Base-by-base conservation (phyloP, 2,329 filamentous ascomycete species). In the Colletotrichum graminicola region DNA sequence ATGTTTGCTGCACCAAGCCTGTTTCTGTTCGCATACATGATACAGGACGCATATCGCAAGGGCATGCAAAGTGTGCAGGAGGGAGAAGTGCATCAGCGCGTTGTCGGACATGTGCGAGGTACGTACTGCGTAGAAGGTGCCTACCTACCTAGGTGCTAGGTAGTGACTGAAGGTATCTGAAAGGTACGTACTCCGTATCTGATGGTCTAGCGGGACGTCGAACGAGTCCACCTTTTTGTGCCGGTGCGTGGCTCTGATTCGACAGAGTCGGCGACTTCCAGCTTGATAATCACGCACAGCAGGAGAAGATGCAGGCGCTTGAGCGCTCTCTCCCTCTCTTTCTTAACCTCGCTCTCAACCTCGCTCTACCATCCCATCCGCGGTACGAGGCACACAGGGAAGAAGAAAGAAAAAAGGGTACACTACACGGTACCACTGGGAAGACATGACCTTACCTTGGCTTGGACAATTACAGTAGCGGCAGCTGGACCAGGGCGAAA, bases 261-360 rank as follows among this genome's bases (percentile, higher is more conserved):
- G 57, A 23, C 8, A 34, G 63, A 12, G n/a, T 51, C 41, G 43
- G 56, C 55, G 23, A 14, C 41, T 34, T 23, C 26, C 10, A 18
- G 26, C 26, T 68, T 43, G 66, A 59, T 68, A 68, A 59, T 65
- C 64, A 59, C 66, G 61, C 66, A n/a, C n/a, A n/a, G n/a, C n/a
- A n/a, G n/a, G n/a, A 68, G 66, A 32, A 43, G 32, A n/a, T 49
- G 18, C 36, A 59, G 55, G 14, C 55, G 55, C 55, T 43, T 39
- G 32, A 36, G 26, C 47, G n/a, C 39, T 41, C 12, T 43, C 5
- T 43, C 5, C 21, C 6, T 43, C 41, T 21, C 16, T 43, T 5
- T 21, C 41, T 18, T 1, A 2, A 11, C 10, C 10, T 39, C 2
- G 29, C 36, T 39, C 36, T 39, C 36, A 39, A 12, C 11, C 36